Percentiles rank a stretch among this genome's conserved stretches.
phyloP scores from a whole-genome alignment of 352 stramenopile genomes.

The Phytophthora tubulina region DNA sequence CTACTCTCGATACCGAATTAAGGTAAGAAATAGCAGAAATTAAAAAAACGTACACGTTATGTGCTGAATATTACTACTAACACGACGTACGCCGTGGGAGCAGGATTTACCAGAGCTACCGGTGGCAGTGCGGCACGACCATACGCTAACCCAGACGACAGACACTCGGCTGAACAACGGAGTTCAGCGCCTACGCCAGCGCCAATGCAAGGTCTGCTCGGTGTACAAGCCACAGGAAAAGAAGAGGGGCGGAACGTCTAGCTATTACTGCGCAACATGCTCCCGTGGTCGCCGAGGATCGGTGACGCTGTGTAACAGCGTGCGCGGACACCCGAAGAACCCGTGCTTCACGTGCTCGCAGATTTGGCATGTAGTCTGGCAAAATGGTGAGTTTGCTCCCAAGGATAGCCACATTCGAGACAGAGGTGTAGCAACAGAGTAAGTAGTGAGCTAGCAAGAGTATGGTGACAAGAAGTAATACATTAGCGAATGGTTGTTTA shows the following conservation, averaged over 20 bases:
- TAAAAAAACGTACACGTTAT: too few relatives aligned
- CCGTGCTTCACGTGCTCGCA: constrained; percentile 20
- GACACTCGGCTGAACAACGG: constrained; percentile 1
- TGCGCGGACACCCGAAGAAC: neutral
- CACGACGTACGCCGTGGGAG: too few relatives aligned
- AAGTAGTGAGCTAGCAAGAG: neutral
- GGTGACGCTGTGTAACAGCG: constrained; percentile 20
- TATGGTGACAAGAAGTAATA: neutral
- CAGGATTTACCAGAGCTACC: too few relatives aligned
- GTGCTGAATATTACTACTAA: too few relatives aligned
- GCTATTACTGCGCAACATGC: constrained; percentile 13
- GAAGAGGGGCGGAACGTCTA: constrained; percentile 10
- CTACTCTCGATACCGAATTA: too few relatives aligned
- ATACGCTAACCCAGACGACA: neutral
- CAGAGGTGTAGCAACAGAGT: neutral
- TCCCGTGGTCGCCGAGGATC: neutral
- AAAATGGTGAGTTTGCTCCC: constrained; percentile 27
- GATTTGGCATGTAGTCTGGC: constrained; percentile 30
- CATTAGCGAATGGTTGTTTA: neutral
- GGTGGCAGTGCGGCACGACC: neutral
- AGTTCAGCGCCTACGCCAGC: neutral
- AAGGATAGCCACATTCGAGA: constrained; percentile 3
- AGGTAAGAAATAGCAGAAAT: too few relatives aligned
- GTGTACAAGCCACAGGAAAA: constrained; percentile 26
- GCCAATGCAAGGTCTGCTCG: constrained; percentile 18